Evolutionary conservation across 2,329 filamentous ascomycete species (phyloP).

Genomic region (Myriosclerotinia curreyana): DNA sequence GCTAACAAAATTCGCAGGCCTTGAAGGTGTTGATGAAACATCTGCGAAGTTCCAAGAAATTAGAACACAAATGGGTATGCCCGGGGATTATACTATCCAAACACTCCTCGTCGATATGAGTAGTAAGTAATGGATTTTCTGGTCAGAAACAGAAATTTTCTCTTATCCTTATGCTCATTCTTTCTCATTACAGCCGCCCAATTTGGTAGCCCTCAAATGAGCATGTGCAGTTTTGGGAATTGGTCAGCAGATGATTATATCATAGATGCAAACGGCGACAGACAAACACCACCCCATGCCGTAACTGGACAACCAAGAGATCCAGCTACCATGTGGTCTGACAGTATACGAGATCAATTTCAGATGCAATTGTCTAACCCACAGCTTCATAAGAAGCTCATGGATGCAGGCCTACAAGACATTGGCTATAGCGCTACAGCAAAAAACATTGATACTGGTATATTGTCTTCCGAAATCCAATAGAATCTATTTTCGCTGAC

Average conservation of each 20-base stretch:
- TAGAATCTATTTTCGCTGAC: neutral
- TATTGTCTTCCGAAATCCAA: neutral
- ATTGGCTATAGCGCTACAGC: neutral
- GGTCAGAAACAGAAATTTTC: neutral
- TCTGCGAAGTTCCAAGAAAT: neutral
- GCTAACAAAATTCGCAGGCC: neutral
- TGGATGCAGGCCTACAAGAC: neutral
- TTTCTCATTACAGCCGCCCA: neutral
- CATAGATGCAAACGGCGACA: neutral
- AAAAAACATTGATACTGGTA: neutral
- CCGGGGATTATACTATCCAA: neutral
- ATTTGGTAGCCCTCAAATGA: neutral
- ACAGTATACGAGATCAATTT: neutral
- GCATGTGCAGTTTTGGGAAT: neutral
- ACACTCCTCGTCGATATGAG: neutral
- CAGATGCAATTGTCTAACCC: neutral
- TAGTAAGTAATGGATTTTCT: neutral
- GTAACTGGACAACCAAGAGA: neutral
- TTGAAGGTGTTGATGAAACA: neutral
- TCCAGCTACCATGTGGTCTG: neutral
- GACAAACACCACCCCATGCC: neutral
- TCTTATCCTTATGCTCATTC: neutral
- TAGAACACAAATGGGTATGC: neutral
- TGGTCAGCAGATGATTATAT: neutral
- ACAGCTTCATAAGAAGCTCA: neutral